phyloP scores from a whole-genome alignment of 352 stramenopile species.

The Pythium volutum region DNA sequence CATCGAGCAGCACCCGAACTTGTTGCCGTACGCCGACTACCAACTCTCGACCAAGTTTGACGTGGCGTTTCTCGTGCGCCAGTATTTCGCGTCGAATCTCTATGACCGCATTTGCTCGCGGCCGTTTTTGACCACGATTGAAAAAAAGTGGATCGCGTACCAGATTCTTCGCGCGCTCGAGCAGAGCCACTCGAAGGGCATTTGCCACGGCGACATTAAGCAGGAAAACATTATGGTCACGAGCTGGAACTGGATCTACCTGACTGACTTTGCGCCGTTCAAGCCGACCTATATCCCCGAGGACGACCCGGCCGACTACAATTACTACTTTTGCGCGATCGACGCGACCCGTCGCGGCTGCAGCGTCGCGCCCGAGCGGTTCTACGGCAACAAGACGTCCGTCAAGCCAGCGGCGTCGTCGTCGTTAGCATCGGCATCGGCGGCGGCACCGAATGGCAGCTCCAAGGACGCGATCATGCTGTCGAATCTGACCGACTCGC shows the following conservation, averaged over 20 bases:
- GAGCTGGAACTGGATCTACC: conserved; percentile 96
- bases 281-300: conserved; percentile 95
- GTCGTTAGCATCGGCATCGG: conserved; percentile 9
- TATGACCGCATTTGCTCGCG: conserved; percentile 95
- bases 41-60: conserved; percentile 75
- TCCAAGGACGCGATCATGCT: conserved; percentile 54
- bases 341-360: conserved; percentile 88
- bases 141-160: conserved; percentile 98
- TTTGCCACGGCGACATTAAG: conserved; percentile 98
- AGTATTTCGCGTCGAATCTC: conserved; percentile 96
- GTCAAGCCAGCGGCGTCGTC: conserved; percentile 15
- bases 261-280: conserved; percentile 96
- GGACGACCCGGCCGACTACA: conserved; percentile 95
- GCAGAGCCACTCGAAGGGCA: conserved; percentile 89
- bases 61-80: conserved; percentile 93
- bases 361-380: conserved; percentile 95
- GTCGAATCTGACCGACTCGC: conserved; percentile 33
- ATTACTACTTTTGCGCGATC: conserved; percentile 93
- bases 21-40: conserved; percentile 83
- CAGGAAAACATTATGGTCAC: conserved; percentile 99
- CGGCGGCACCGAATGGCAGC: conserved; percentile 3
- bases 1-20: conserved; percentile 72
- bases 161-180: conserved; percentile 95
- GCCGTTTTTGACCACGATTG: conserved; percentile 93
- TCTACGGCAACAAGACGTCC: conserved; percentile 55